phyloP scores from a whole-genome alignment of 2,329 filamentous ascomycete species.

The Shiraia sp. region DNA sequence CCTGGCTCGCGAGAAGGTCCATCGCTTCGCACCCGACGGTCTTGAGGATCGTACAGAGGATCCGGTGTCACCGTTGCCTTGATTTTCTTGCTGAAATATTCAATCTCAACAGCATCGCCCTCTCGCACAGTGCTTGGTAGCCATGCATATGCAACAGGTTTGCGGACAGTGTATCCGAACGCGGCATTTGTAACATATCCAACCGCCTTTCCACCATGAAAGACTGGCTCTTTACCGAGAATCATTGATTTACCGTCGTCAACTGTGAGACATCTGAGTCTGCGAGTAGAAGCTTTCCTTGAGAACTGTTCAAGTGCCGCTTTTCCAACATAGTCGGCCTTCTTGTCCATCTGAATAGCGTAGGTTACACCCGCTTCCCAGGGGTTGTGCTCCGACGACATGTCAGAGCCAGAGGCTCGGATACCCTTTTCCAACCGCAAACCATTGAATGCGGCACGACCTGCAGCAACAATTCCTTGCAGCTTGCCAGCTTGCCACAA shows the following conservation, averaged over 20 bases:
- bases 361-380: slow-evolving; percentile 61
- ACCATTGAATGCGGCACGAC: slow-evolving; percentile 61
- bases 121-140: slow-evolving; percentile 54
- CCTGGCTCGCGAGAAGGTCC: slow-evolving; percentile 18
- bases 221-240: slow-evolving; percentile 66
- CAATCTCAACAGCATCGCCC: slow-evolving; percentile 60
- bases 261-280: slow-evolving; percentile 57
- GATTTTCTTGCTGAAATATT: slow-evolving; percentile 63
- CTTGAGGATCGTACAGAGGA: slow-evolving; percentile 53
- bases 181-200: slow-evolving; percentile 66
- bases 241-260: slow-evolving; percentile 62
- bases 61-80: slow-evolving; percentile 58
- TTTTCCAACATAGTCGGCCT: slow-evolving; percentile 56
- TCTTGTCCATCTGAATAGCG: slow-evolving; percentile 55
- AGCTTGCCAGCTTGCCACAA: slow-evolving; percentile 59
- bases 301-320: slow-evolving; percentile 52
- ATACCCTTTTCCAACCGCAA: slow-evolving; percentile 64
- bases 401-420: slow-evolving; percentile 60
- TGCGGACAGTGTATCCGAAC: slow-evolving; percentile 63
- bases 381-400: slow-evolving; percentile 65
- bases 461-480: slow-evolving; percentile 62
- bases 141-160: slow-evolving; percentile 64
- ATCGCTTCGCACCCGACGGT: slow-evolving; percentile 41
- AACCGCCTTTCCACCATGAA: slow-evolving; percentile 49
- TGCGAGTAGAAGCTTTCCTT: slow-evolving; percentile 37